Base-by-base conservation (phyloP, 805 yeast genomes). In the Candida ortonii region DNA sequence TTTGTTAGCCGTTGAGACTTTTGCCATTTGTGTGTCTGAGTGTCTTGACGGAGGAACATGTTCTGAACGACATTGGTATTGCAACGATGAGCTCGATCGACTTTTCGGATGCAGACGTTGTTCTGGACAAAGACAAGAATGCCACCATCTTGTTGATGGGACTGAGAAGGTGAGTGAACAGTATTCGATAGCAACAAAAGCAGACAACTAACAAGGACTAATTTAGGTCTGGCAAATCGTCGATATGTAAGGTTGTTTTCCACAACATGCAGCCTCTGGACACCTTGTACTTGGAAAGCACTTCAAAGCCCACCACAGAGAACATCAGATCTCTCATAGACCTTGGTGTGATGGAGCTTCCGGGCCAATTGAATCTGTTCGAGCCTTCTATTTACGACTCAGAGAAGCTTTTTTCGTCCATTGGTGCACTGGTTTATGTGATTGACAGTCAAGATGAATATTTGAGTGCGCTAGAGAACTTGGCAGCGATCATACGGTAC, bases 401-500 rank as follows among this genome's bases (percentile, higher is more conserved):
- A 16, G 88, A 80, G 42, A 68, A 80, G 41, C 61, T 89, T 17
- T 89, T 90, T 52, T 70, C 80, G 26, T 78, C 82, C 27, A 87
- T 88, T 10, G 96, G 96, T 13, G 93, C 96, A 0, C 68, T 93
- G 18, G 93, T 93, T 2, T 93, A 93, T 54, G 96, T 93, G 25
- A 88, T 93, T 43, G 98, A 93, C 61, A 76, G 89, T 8, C 97
- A 88, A 58, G 97, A 90, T 64, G 98, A 93, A 57, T 93, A 93
- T 60, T 64, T 89, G 46, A 83, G 87, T 59, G 96, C 97, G 0
- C 70, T 93, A 29, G 87, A 95, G 17, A 89, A 88, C 54, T 65
- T 93, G 30, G 86, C 90, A 4, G 81, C 82, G 70, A 87, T 93
- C 42, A 82, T 89, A 39, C 93, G 85, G 53, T 84, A 80, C 50